Conservation (phyloP, 768 basidiomycete genomes). For the Coprinopsis marcescibilis region DNA sequence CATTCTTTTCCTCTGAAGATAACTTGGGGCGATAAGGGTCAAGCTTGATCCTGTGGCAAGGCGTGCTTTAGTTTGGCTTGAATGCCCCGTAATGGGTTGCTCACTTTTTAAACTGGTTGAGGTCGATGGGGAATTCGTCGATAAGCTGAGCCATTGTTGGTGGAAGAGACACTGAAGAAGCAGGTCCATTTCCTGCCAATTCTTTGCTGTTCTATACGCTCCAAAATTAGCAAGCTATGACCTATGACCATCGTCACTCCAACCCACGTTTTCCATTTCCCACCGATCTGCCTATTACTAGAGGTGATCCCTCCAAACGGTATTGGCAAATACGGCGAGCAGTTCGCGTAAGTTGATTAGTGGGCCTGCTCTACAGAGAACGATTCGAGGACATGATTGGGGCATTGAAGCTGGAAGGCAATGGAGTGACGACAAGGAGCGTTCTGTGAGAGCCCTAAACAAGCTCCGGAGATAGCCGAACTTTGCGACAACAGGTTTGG, state of each 20-base stretch:
- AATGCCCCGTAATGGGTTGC: slow-evolving; percentile 2
- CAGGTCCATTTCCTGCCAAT: too few relatives aligned
- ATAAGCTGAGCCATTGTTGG: slow-evolving; percentile 25
- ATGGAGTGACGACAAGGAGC: not conserved
- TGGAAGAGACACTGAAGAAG: slow-evolving; percentile 7
- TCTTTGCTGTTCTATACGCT: too few relatives aligned
- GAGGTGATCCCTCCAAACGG: too few relatives aligned
- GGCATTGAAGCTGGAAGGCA: not conserved
- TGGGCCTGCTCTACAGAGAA: too few relatives aligned
- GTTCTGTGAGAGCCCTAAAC: not conserved
- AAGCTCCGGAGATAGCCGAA: too few relatives aligned
- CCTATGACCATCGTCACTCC: too few relatives aligned
- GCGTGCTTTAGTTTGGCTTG: not conserved
- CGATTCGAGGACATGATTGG: not conserved
- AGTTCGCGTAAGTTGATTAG: too few relatives aligned
- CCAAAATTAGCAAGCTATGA: too few relatives aligned
- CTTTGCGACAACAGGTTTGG: too few relatives aligned
- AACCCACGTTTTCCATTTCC: too few relatives aligned
- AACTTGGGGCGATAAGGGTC: slow-evolving; percentile 65
- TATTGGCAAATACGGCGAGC: too few relatives aligned
- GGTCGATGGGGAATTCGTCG: slow-evolving; percentile 67
- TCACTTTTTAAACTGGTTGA: slow-evolving; percentile 71
- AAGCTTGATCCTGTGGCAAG: slow-evolving; percentile 50
- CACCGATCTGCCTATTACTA: too few relatives aligned
- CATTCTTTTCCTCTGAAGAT: slow-evolving; percentile 52